These are phyloP conservation scores for Tetraselmis striata DNA, from an alignment of 139 green algal species.

Conservation along the genomic window DNA sequence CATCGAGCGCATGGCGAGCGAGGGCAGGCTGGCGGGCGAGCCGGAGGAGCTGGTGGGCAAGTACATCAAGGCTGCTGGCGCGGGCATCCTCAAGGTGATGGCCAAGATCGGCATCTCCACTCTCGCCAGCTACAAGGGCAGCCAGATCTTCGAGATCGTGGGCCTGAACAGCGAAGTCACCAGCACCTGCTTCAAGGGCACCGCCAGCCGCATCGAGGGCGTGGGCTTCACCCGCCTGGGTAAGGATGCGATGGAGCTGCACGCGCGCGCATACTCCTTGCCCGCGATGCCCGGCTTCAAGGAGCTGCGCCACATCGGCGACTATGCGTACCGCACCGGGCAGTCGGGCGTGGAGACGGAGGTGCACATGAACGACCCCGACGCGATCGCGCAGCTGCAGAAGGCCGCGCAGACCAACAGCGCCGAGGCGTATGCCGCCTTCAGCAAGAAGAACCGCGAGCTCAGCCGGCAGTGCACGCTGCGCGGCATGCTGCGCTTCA, in stretches of 20 bases:
- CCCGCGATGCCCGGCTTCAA: constrained; percentile 27
- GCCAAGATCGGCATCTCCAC: constrained; percentile 97
- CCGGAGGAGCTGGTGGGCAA: constrained; percentile 50
- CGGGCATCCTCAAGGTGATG: constrained; percentile 72
- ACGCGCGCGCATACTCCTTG: constrained; percentile 51
- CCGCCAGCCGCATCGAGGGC: constrained; percentile 72
- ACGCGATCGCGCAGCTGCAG: constrained; percentile 84
- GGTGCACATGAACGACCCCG: constrained; percentile 89
- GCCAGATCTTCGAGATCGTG: constrained; percentile 94
- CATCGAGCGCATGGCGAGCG: constrained; percentile 11
- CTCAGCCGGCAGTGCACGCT: constrained; percentile 64
- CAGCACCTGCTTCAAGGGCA: constrained; percentile 79
- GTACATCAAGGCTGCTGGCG: constrained; percentile 73
- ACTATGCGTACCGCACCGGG: constrained; percentile 41
- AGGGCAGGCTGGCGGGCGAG: constrained; percentile 56
- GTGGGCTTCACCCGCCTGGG: constrained; percentile 51
- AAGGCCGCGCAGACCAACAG: constrained; percentile 53
- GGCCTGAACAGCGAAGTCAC: constrained; percentile 78
- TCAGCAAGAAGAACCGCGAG: constrained; percentile 51
- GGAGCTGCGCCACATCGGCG: constrained; percentile 61
- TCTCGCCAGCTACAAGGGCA: constrained; percentile 92
- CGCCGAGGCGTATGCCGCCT: constrained; percentile 71
- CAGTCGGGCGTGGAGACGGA: constrained; percentile 41
- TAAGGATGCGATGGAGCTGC: constrained; percentile 64
- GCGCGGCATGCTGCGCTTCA: constrained; percentile 85